These are phyloP conservation scores for Aspergillus incahuasiensis DNA, from an alignment of 495 filamentous ascomycete species.

Conservation along the genomic window DNA sequence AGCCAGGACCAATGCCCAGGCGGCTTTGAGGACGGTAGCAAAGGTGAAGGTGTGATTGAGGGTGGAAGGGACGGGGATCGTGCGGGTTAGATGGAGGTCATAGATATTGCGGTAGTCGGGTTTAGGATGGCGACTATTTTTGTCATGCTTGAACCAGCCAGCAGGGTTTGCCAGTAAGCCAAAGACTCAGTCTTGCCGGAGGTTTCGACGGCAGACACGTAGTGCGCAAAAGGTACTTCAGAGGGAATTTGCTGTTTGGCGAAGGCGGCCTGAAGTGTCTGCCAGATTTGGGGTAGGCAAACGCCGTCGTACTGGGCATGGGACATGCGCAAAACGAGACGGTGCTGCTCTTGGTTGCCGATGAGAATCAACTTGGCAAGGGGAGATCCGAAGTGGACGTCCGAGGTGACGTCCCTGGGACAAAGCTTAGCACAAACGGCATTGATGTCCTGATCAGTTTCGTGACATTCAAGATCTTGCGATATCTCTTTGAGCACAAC, in stretches of 20 bases:
- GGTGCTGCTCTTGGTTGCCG: slow-evolving; percentile 50
- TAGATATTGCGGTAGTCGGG: slow-evolving; percentile 30
- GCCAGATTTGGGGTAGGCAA: slow-evolving; percentile 58
- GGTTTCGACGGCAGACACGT: slow-evolving; percentile 46
- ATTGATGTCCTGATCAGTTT: slow-evolving; percentile 48
- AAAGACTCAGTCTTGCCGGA: slow-evolving; percentile 50
- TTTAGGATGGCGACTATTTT: slow-evolving; percentile 29
- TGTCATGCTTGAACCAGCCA: slow-evolving; percentile 44
- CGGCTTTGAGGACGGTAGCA: slow-evolving; percentile 51
- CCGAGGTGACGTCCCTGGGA: slow-evolving; percentile 44
- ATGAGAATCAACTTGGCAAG: slow-evolving; percentile 47
- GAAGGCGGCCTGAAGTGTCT: slow-evolving; percentile 49
- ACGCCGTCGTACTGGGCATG: slow-evolving; percentile 75
- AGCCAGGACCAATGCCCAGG: slow-evolving; percentile 50
- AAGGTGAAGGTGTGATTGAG: slow-evolving; percentile 28
- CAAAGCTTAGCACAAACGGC: slow-evolving; percentile 46
- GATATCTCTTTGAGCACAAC: slow-evolving; percentile 55
- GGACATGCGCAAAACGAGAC: slow-evolving; percentile 60
- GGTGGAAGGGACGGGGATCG: slow-evolving; percentile 32
- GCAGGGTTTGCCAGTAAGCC: slow-evolving; percentile 38
- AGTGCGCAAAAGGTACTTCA: slow-evolving; percentile 52
- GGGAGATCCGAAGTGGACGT: slow-evolving; percentile 52
- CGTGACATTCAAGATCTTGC: slow-evolving; percentile 32
- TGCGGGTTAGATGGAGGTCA: slow-evolving; percentile 33
- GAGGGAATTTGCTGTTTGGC: slow-evolving; percentile 35